These are phyloP conservation scores for Dryas drummondii DNA, from an alignment of 306 rosid species.

Conservation along the genomic window DNA sequence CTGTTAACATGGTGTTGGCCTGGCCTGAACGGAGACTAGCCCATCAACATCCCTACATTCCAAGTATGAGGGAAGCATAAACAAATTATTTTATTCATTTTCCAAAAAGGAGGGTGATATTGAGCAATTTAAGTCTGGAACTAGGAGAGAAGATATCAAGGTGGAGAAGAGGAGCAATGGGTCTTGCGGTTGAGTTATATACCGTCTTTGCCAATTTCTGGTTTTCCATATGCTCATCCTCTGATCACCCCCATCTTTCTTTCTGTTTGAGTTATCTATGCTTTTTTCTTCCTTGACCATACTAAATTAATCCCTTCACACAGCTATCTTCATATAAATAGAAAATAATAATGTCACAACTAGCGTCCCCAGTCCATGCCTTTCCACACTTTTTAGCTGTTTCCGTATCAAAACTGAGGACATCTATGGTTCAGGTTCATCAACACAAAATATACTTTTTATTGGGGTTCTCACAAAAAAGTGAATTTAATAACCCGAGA, in stretches of 20 bases:
- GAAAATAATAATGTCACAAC: background rate
- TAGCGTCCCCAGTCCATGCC: background rate
- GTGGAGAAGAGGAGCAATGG: background rate
- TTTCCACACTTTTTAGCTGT: background rate
- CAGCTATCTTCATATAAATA: background rate
- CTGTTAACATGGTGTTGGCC: too few relatives aligned
- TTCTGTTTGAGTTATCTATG: background rate
- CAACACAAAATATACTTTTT: background rate
- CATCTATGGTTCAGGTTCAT: background rate
- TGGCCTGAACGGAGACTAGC: background rate
- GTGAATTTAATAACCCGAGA: background rate
- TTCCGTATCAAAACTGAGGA: background rate
- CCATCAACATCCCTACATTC: background rate
- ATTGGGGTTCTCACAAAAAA: background rate
- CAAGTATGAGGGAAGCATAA: background rate
- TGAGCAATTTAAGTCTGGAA: background rate
- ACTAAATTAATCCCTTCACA: background rate
- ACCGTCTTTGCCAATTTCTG: background rate
- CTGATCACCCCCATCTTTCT: conserved; percentile 2
- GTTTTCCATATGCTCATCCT: background rate
- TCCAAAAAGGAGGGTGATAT: background rate
- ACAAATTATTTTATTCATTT: background rate
- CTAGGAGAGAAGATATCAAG: background rate
- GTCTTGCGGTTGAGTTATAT: background rate
- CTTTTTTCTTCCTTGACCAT: background rate